These are phyloP conservation scores for Metschnikowia gelsemii DNA, from an alignment of 805 yeast species.

Conservation along the genomic window DNA sequence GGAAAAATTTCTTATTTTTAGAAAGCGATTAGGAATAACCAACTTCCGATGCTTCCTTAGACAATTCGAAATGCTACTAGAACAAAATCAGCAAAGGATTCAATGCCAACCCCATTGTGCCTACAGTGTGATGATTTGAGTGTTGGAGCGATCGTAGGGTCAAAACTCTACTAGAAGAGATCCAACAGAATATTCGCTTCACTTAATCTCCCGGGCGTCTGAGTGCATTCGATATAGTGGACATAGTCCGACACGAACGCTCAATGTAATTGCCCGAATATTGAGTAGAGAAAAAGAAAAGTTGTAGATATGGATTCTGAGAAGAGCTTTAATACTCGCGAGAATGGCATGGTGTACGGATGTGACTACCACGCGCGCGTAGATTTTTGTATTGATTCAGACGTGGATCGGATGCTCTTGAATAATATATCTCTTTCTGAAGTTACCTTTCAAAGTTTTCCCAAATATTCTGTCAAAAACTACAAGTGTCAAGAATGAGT, in stretches of 20 bases:
- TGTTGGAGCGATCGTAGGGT: conserved; percentile 26
- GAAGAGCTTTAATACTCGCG: background rate
- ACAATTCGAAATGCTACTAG: too few species aligned
- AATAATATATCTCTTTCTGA: too few species aligned
- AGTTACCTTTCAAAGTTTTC: too few species aligned
- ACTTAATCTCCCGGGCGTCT: conserved; percentile 19
- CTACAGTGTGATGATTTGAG: background rate
- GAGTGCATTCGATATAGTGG: conserved; percentile 23
- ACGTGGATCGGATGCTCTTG: background rate
- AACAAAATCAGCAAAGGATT: too few species aligned
- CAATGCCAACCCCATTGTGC: too few species aligned
- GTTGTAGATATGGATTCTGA: background rate
- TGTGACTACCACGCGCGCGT: background rate
- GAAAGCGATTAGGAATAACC: too few species aligned
- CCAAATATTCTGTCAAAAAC: background rate
- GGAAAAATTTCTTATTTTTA: too few species aligned
- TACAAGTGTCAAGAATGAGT: background rate
- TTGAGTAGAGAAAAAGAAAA: conserved; percentile 5
- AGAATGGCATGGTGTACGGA: conserved; percentile 9
- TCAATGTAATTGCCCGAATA: conserved; percentile 17
- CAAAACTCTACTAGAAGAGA: conserved; percentile 15
- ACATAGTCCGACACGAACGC: conserved; percentile 20
- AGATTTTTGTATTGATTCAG: background rate
- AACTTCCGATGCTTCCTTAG: too few species aligned
- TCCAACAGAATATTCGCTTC: conserved; percentile 17